Conservation (phyloP, 1,284 basidiomycete genomes). For the Tremellales sp. region DNA sequence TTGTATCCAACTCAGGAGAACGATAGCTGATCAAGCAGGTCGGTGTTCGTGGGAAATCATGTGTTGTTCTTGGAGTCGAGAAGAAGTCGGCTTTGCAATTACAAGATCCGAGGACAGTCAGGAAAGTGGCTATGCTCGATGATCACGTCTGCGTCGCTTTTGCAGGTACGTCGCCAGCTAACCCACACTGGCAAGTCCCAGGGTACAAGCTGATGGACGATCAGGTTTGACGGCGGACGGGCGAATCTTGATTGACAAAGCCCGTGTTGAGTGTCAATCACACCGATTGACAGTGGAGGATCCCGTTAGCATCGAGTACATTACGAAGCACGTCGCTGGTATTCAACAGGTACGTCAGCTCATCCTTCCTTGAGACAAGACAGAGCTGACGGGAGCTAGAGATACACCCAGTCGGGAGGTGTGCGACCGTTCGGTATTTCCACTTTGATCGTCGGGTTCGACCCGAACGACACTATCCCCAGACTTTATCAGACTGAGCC, state of each 20-base stretch:
- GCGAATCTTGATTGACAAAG: constrained; percentile 95
- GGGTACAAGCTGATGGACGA: constrained; percentile 3
- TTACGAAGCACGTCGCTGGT: constrained; percentile 94
- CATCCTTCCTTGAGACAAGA: background rate
- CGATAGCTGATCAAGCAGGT: constrained; percentile 57
- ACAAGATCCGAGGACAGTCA: constrained; percentile 94
- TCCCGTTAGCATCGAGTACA: constrained; percentile 96
- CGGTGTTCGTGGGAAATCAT: constrained; percentile 89
- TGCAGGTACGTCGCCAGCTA: constrained; percentile 64
- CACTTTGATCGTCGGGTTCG: constrained; percentile 94
- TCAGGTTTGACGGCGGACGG: constrained; percentile 95
- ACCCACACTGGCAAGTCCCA: background rate
- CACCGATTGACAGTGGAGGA: constrained; percentile 97
- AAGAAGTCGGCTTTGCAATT: constrained; percentile 97
- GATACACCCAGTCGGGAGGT: constrained; percentile 98
- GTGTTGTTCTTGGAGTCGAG: constrained; percentile 96
- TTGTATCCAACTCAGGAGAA: background rate
- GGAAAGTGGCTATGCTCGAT: constrained; percentile 98
- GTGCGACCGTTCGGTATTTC: constrained; percentile 98
- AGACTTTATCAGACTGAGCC: constrained; percentile 96
- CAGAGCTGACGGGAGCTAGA: constrained; percentile 51
- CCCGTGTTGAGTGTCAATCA: constrained; percentile 94
- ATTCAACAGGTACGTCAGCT: constrained; percentile 77
- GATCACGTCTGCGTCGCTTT: constrained; percentile 98
- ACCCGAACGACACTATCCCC: constrained; percentile 83